A percentile compares a stretch with the other conserved stretches of the same genome.
Evolutionary conservation across 345 rosid genomes (phyloP).

Genomic region (Dipteronia sinensis): DNA sequence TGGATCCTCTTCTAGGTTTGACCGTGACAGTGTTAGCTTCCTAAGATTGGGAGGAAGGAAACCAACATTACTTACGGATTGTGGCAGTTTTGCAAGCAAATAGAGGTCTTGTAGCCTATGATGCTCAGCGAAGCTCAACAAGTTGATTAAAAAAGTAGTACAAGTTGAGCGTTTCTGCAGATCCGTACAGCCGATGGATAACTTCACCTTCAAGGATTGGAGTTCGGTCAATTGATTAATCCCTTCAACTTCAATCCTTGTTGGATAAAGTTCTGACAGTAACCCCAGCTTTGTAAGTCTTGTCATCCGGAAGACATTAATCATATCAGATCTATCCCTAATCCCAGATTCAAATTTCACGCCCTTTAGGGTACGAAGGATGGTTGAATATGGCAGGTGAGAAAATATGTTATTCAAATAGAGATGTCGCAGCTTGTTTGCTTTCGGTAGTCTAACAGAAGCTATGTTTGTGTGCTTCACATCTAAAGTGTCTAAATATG

Average conservation of each 20-base stretch:
- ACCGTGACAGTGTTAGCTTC: constrained; percentile 33
- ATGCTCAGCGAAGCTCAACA: not conserved
- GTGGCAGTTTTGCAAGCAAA: constrained; percentile 27
- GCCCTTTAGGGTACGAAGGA: constrained; percentile 23
- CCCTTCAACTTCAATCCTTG: not conserved
- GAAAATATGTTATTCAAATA: constrained; percentile 13
- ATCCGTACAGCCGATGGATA: not conserved
- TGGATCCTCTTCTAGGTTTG: constrained; percentile 15
- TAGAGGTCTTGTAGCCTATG: constrained; percentile 23
- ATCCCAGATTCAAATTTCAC: not conserved
- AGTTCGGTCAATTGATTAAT: constrained; percentile 20
- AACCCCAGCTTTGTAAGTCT: constrained; percentile 33
- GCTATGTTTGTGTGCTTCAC: constrained; percentile 21
- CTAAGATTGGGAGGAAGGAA: constrained; percentile 25
- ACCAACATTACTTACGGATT: not conserved
- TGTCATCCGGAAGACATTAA: not conserved
- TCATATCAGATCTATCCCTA: too few relatives aligned
- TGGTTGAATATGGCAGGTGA: too few relatives aligned
- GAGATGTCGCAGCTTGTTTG: constrained; percentile 21
- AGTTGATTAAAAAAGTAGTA: not conserved
- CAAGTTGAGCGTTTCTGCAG: too few relatives aligned
- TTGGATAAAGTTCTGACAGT: not conserved
- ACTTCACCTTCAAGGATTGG: constrained; percentile 30
- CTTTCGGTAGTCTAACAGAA: not conserved
- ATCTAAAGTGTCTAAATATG: constrained; percentile 26